Base-by-base conservation (phyloP, 2,329 filamentous ascomycete species). In the Penicillium sp. region DNA sequence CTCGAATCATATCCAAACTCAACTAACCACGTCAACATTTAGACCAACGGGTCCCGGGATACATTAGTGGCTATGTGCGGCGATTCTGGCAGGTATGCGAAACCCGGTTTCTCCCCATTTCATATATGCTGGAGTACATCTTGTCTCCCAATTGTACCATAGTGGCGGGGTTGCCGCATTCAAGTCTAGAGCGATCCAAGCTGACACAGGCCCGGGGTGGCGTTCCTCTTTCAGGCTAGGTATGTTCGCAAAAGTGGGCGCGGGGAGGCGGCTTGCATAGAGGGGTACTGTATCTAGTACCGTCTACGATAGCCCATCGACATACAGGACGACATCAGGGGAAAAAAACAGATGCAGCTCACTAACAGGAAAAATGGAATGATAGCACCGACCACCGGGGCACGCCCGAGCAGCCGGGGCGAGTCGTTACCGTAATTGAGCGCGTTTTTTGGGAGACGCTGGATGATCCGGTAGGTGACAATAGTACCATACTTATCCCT, bases 381-480 rank as follows among this genome's bases (percentile, higher is more conserved):
- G 53, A 50, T 73, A 98, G 94, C 77, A 87, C 97, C 79, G 95
- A 99, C 80, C 95, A 99, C 77, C 89, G 95, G 69, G 95, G 95
- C 59, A 98, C 95, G 0, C 92, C 92, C 56, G 86, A 91, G 70
- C 87, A 89, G 1, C 95, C 95, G 0, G 95, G 95, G 1, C 89
- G 95, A 60, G 95, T 99, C 58, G 94, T 94, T 44, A 99, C 95
- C 2, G 86, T 99, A 22, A 96, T 99, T 66, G 89, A 93, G 73
- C 88, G 88, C 59, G 84, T 87, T 4, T 92, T 92, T 77, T 98
- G 93, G 93, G 86, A 91, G 65, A 89, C 86, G 2, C 80, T 97
- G 17, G 79, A 81, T 40, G 88, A 89, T 68, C 88, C 92, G 64
- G 85, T 87, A 78, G 15, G 53, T 58, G 77, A 65, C 17, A 10